Base-by-base conservation (phyloP, 1,284 basidiomycete species). In the Ganoderma sinense region DNA sequence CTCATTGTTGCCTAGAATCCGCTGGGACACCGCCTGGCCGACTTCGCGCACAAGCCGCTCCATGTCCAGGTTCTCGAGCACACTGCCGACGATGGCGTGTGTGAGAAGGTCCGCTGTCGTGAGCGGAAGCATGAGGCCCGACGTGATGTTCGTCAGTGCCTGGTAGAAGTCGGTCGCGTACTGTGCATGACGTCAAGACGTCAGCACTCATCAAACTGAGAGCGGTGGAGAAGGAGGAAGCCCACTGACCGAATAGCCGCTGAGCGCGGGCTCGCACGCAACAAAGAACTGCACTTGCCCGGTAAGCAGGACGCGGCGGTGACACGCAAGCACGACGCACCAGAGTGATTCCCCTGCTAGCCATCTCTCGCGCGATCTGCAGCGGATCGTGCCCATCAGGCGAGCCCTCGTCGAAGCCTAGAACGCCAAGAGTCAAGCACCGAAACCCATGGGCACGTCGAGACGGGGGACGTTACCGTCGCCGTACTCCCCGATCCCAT, bases 1-100 rank as follows among this genome's bases (percentile, higher is more conserved):
- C 81, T 96, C 93, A 74, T 95, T 92, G 78, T 96, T 93, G 51
- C 92, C 93, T 33, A 95, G 86, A 78, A 99, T 95, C 64, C 97
- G 90, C 75, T 97, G 91, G 5, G 97, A 96, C 20, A 99, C 97
- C 5, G 96, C 97, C 72, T 94, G 88, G 6, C 97, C 97, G 63
- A 99, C 95, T 82, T 98, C 97, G 56, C 92, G 89, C 70, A 99
- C 96, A 60, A 99, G 88, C 51, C 97, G 90, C 78, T 99, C 98
- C 94, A 99, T 97, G 80, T 99, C 97, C 76, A 99, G 92, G 77
- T 99, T 98, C 84, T 99, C 97, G 31, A 99, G 88, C 39, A 99
- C 97, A 75, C 95, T 96, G 29, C 96, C 97, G 66, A 98, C 95
- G 73, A 99, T 99, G 43, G 97, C 98, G 79, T 98, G 96, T n/a